phyloP scores from a whole-genome alignment of 768 basidiomycete genomes.

The Amanita thiersii region DNA sequence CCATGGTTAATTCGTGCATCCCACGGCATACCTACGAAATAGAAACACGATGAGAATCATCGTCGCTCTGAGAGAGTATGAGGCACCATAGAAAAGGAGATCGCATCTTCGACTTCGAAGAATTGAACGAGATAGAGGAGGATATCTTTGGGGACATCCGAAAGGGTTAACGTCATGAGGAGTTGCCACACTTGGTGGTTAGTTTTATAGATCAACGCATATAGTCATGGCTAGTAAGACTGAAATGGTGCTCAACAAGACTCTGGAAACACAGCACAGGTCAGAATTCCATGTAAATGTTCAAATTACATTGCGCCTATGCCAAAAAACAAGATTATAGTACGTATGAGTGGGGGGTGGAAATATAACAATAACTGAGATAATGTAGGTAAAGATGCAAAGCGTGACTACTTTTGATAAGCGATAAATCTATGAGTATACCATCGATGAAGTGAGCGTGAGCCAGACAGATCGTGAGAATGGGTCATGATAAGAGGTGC shows the following conservation, averaged over 20 bases:
- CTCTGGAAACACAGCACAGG: too few relatives aligned
- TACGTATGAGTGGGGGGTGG: background rate
- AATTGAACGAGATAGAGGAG: slow-evolving; percentile 15
- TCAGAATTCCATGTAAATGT: background rate
- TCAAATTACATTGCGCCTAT: background rate
- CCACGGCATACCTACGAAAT: background rate
- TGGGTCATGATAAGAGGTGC: background rate
- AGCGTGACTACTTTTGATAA: slow-evolving; percentile 2
- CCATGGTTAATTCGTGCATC: background rate
- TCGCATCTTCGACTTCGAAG: slow-evolving; percentile 15
- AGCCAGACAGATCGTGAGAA: slow-evolving; percentile 4
- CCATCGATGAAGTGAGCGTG: background rate
- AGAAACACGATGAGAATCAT: background rate
- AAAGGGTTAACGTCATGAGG: background rate
- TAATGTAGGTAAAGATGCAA: slow-evolving; percentile 7
- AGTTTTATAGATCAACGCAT: too few relatives aligned
- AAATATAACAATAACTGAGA: slow-evolving; percentile 2
- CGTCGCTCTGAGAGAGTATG: background rate
- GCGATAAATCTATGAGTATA: background rate
- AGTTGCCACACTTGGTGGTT: too few relatives aligned
- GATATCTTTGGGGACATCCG: slow-evolving; percentile 17
- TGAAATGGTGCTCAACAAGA: too few relatives aligned
- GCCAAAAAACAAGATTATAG: slow-evolving; percentile 3
- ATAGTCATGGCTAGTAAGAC: too few relatives aligned
- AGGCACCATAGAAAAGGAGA: slow-evolving; percentile 16